A percentile compares a stretch with the other conserved stretches of the same genome.
phyloP scores from a whole-genome alignment of 805 yeast genomes.

The Candida wancherniae region DNA sequence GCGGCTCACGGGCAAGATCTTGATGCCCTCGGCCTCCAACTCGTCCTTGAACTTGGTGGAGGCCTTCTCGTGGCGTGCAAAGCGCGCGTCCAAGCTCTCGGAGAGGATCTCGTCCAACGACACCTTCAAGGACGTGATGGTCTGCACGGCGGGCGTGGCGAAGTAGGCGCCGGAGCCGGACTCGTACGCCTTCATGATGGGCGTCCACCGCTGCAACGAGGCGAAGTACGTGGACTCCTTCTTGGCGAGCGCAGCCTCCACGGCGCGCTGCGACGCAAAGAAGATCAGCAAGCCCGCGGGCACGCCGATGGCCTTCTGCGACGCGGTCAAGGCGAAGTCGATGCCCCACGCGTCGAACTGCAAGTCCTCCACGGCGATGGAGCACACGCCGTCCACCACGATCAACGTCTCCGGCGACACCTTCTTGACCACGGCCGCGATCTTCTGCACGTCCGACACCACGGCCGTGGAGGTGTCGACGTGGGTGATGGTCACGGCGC shows the following conservation, averaged over 20 bases:
- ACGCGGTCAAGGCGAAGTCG: constrained; percentile 85
- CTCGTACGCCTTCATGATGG: constrained; percentile 84
- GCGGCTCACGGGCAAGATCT: constrained; percentile 58
- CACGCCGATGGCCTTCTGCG: constrained; percentile 93
- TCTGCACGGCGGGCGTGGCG: constrained; percentile 95
- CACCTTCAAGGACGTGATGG: constrained; percentile 72
- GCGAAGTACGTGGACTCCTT: constrained; percentile 59
- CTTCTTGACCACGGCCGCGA: constrained; percentile 56
- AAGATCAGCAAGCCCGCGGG: constrained; percentile 88
- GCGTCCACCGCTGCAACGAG: constrained; percentile 78
- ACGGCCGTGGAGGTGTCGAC: constrained; percentile 98
- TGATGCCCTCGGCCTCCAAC: constrained; percentile 56
- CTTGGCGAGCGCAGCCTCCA: constrained; percentile 51
- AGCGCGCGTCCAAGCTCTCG: constrained; percentile 51
- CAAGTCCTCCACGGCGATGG: constrained; percentile 82
- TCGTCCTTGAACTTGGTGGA: constrained; percentile 63
- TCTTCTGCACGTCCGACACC: constrained; percentile 59
- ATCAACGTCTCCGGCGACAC: constrained; percentile 76
- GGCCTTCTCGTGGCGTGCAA: constrained; percentile 56
- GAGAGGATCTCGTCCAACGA: constrained; percentile 69
- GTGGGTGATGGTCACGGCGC: constrained; percentile 80
- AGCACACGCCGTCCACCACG: constrained; percentile 92
- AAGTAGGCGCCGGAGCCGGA: constrained; percentile 75
- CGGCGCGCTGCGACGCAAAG: constrained; percentile 70
- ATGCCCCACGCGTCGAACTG: constrained; percentile 87